Percentiles rank a stretch among this genome's conserved stretches.
Evolutionary conservation across 2,329 filamentous ascomycete species (phyloP).

Genomic region (Colletotrichum simmondsii): DNA sequence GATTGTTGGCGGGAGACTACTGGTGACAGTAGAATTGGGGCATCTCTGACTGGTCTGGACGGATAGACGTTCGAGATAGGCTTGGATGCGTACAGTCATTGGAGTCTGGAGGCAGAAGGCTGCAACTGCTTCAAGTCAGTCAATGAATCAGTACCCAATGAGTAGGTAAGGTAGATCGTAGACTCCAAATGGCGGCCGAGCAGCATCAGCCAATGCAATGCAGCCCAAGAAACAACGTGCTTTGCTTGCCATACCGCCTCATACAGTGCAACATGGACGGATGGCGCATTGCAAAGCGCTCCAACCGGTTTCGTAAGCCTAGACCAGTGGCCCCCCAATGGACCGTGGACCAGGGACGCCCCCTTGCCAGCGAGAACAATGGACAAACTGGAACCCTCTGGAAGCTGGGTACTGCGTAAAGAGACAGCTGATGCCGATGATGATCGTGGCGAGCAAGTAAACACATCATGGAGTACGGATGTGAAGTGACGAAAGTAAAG

Average conservation of each 20-base stretch:
- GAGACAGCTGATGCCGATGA: neutral
- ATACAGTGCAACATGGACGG: conserved; percentile 15
- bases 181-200: neutral
- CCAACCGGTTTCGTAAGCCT: conserved; percentile 28
- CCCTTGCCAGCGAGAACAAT: neutral
- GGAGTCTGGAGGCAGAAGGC: neutral
- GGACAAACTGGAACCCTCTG: neutral
- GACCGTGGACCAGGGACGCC: neutral
- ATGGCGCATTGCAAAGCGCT: conserved; percentile 6
- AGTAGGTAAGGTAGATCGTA: neutral
- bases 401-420: no score
- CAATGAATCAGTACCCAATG: neutral
- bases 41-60: neutral
- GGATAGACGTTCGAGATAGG: neutral
- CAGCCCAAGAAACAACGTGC: conserved; percentile 24
- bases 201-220: conserved; percentile 13
- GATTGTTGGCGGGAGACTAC: neutral
- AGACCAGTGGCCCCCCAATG: neutral
- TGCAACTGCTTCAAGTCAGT: neutral
- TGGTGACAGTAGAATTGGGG: neutral
- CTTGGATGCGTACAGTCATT: neutral
- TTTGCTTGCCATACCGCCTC: neutral
- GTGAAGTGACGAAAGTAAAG: neutral
- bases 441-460: neutral
- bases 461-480: neutral